These are phyloP conservation scores for Diaporthe humulicola DNA, from an alignment of 2,329 filamentous ascomycete species.

Conservation along the genomic window DNA sequence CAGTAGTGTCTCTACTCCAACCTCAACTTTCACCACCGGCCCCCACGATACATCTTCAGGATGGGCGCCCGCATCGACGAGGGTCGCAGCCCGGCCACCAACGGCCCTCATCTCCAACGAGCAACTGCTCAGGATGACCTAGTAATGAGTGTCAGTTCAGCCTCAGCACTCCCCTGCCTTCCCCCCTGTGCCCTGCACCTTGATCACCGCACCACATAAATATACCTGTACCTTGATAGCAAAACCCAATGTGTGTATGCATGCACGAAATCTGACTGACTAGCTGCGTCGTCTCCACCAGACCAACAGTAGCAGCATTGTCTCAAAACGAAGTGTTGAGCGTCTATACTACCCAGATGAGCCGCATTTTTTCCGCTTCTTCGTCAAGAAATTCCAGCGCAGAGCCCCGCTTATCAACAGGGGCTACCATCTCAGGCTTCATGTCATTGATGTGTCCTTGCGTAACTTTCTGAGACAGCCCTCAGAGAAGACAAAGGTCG, in stretches of 20 bases:
- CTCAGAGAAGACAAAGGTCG: slow-evolving; percentile 72
- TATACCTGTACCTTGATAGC: too few species aligned
- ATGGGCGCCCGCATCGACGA: slow-evolving; percentile 5
- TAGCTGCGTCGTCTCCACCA: slow-evolving; percentile 47
- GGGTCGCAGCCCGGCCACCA: not conserved
- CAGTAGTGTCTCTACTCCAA: not conserved
- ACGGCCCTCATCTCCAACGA: not conserved
- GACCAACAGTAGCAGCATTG: slow-evolving; percentile 93
- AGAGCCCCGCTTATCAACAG: slow-evolving; percentile 91
- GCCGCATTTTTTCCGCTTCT: slow-evolving; percentile 88
- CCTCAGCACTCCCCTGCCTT: not conserved
- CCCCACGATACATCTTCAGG: not conserved
- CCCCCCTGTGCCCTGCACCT: not conserved
- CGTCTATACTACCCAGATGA: slow-evolving; percentile 83
- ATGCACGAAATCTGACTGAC: not conserved
- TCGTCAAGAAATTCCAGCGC: slow-evolving; percentile 86
- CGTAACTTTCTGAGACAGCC: slow-evolving; percentile 74
- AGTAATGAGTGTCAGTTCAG: slow-evolving; percentile 67
- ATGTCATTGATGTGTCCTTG: slow-evolving; percentile 82
- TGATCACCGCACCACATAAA: not conserved
- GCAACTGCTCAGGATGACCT: slow-evolving; percentile 59
- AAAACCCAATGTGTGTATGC: not conserved
- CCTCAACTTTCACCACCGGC: not conserved
- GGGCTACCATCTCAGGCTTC: slow-evolving; percentile 89
- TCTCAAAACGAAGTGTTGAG: slow-evolving; percentile 94